Evolutionary conservation across 2,329 filamentous ascomycete species (phyloP).

Genomic region (Chrysosporium keratinophilum): DNA sequence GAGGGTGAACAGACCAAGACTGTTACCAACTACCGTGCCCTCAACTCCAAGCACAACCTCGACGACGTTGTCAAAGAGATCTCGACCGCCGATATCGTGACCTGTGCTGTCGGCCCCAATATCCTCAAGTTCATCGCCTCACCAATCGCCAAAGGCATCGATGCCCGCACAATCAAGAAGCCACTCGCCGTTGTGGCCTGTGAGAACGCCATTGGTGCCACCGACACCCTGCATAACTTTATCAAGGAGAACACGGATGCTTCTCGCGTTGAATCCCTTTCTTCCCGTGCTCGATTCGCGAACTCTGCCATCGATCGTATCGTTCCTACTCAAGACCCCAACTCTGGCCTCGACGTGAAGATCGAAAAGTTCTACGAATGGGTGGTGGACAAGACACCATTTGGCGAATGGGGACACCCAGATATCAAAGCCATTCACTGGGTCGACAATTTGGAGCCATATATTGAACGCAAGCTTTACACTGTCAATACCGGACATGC

Average conservation of each 20-base stretch:
- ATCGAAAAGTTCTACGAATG: slow-evolving; percentile 99
- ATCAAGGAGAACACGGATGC: slow-evolving; percentile 68
- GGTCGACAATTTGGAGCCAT: slow-evolving; percentile 82
- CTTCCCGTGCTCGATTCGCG: slow-evolving; percentile 73
- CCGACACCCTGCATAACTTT: slow-evolving; percentile 70
- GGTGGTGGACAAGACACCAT: slow-evolving; percentile 85
- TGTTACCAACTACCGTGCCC: slow-evolving; percentile 91
- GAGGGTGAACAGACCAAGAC: slow-evolving; percentile 70
- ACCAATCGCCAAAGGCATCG: slow-evolving; percentile 88
- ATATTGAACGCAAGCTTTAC: slow-evolving; percentile 98
- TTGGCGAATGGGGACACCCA: slow-evolving; percentile 59
- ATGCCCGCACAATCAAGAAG: slow-evolving; percentile 52
- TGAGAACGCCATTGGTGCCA: slow-evolving; percentile 94
- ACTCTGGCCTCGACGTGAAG: slow-evolving; percentile 77
- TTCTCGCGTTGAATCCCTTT: slow-evolving; percentile 56
- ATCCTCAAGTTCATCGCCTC: slow-evolving; percentile 94
- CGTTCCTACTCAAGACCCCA: slow-evolving; percentile 74
- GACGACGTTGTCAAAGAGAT: slow-evolving; percentile 75
- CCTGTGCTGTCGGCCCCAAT: slow-evolving; percentile 92
- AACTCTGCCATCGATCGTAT: slow-evolving; percentile 99
- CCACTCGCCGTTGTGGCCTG: slow-evolving; percentile 91
- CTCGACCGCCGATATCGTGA: slow-evolving; percentile 76
- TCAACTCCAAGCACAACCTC: slow-evolving; percentile 86
- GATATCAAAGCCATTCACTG: slow-evolving; percentile 81
- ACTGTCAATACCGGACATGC: slow-evolving; percentile 98